Conservation (phyloP, 225 moss, liverwort and hornwort genomes). For the Physcomitrium patens region DNA sequence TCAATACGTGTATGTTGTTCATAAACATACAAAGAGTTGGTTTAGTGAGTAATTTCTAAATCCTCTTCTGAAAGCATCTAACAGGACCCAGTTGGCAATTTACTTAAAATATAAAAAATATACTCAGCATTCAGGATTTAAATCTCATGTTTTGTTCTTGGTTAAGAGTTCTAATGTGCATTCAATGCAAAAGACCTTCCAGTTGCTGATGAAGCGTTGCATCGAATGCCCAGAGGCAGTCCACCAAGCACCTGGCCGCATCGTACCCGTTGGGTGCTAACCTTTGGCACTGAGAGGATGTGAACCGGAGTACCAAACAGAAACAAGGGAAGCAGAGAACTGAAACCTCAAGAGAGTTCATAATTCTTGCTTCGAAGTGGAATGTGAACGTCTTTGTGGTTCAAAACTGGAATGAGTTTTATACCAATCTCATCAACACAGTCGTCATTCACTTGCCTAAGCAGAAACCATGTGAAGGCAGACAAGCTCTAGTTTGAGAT, state of each 20-base stretch:
- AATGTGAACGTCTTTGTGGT: neutral
- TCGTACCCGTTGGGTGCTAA: constrained; percentile 6
- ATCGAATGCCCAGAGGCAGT: neutral
- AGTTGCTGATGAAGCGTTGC: constrained; percentile 28
- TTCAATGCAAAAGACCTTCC: neutral
- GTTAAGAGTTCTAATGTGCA: too few species aligned
- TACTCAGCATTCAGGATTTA: too few species aligned
- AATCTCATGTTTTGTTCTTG: too few species aligned
- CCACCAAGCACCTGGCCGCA: neutral
- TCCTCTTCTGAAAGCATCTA: too few species aligned
- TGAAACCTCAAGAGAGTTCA: neutral
- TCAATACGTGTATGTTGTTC: too few species aligned
- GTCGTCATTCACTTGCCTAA: neutral
- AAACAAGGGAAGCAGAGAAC: neutral
- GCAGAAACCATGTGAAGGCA: neutral
- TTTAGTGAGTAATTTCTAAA: too few species aligned
- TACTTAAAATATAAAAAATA: too few species aligned
- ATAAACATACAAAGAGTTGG: too few species aligned
- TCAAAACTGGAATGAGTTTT: neutral
- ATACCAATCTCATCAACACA: neutral
- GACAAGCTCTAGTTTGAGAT: neutral
- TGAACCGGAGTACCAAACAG: neutral
- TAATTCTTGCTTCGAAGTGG: neutral
- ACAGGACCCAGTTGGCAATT: too few species aligned
- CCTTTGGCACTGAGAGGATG: neutral